A percentile compares a stretch with the other conserved stretches of the same genome.
These are phyloP conservation scores for Zasmidium angulare DNA, from an alignment of 2,329 filamentous ascomycete genomes.

Conservation along the genomic window DNA sequence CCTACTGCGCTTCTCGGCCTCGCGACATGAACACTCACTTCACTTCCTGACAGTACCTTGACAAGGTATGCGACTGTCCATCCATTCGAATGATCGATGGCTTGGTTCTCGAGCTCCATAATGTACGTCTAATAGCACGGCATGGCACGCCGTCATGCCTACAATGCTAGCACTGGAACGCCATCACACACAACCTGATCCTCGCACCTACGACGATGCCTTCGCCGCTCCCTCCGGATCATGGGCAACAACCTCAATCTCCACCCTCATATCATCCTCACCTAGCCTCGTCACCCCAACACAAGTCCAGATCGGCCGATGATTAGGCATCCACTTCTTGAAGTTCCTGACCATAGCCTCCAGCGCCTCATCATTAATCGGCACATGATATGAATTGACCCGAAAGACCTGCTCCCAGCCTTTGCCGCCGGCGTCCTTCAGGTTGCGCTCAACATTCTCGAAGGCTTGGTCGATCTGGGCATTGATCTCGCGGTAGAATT, in stretches of 20 bases:
- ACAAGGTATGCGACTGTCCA: no score
- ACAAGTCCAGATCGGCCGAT: constrained; percentile 56
- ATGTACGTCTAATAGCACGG: no score
- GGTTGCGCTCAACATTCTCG: constrained; percentile 53
- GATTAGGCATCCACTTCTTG: constrained; percentile 52
- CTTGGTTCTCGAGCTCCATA: no score
- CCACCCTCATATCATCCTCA: constrained; percentile 54
- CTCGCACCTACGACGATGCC: not conserved
- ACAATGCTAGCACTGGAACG: no score
- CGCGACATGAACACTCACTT: no score
- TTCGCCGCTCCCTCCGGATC: constrained; percentile 10
- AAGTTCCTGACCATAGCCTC: constrained; percentile 50
- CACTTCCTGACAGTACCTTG: no score
- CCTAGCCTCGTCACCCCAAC: constrained; percentile 53
- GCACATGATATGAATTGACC: constrained; percentile 32
- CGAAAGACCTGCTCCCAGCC: constrained; percentile 56
- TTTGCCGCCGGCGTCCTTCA: constrained; percentile 56
- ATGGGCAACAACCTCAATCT: constrained; percentile 54
- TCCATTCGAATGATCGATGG: no score
- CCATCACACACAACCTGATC: no score
- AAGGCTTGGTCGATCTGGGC: constrained; percentile 49
- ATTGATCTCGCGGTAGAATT: constrained; percentile 26
- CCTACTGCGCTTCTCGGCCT: no score
- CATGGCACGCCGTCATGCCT: no score
- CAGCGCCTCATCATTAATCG: constrained; percentile 26